Conservation (phyloP, 352 stramenopile genomes). For the Pythium folliculosum region DNA sequence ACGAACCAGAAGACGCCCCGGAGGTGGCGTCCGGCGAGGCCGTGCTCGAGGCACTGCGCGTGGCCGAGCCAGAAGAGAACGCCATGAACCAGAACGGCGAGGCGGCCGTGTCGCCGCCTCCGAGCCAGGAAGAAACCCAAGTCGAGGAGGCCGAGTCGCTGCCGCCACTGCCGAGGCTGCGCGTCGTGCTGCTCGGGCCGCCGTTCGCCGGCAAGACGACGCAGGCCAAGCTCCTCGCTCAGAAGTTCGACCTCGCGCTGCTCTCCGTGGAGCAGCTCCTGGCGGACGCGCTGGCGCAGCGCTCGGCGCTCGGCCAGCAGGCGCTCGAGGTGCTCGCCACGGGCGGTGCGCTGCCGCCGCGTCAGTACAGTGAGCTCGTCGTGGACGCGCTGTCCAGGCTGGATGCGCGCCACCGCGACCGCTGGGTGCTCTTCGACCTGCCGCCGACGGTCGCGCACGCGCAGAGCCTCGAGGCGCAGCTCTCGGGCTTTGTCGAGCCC, state of each 20-base stretch:
- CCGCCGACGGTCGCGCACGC: constrained; percentile 47
- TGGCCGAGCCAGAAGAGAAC: background rate
- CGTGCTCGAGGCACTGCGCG: constrained; percentile 14
- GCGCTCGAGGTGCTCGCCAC: constrained; percentile 28
- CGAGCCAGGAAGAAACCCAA: background rate
- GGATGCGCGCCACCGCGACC: constrained; percentile 11
- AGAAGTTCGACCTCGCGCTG: constrained; percentile 50
- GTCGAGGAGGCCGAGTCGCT: background rate
- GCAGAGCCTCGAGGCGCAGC: constrained; percentile 47
- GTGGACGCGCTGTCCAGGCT: constrained; percentile 38
- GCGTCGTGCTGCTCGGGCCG: constrained; percentile 58
- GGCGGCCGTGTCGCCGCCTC: background rate
- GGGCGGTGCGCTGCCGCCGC: constrained; percentile 43
- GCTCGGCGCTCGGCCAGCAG: constrained; percentile 36
- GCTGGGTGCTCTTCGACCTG: constrained; percentile 74
- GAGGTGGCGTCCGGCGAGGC: constrained; percentile 6
- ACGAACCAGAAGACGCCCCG: background rate
- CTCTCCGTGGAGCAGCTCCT: constrained; percentile 58
- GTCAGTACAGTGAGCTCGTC: constrained; percentile 59
- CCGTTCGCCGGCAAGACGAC: constrained; percentile 67
- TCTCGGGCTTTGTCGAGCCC: constrained; percentile 62
- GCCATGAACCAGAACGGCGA: background rate
- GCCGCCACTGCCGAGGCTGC: constrained; percentile 23
- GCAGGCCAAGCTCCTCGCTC: constrained; percentile 47
- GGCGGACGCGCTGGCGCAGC: constrained; percentile 31